Evolutionary conservation across 1,139 yeast genomes (phyloP).

Genomic region (Debaryomyces udenii): DNA sequence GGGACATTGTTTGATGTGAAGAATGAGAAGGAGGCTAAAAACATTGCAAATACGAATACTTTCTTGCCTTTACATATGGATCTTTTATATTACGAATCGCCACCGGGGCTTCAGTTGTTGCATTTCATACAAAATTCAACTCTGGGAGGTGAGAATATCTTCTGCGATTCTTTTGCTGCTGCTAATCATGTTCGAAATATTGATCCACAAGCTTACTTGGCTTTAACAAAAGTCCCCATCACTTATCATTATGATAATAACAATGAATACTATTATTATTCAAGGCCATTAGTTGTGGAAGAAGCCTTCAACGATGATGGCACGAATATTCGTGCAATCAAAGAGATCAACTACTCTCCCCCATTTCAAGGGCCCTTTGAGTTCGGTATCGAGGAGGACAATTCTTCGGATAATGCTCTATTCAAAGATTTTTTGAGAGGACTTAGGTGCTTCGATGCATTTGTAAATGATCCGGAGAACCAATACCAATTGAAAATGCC

Average conservation of each 20-base stretch:
- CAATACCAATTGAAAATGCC: constrained; percentile 59
- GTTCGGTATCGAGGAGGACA: constrained; percentile 44
- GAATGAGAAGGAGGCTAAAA: constrained; percentile 59
- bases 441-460: constrained; percentile 58
- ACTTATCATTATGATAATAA: constrained; percentile 72
- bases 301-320: constrained; percentile 37
- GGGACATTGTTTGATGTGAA: constrained; percentile 75
- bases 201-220: constrained; percentile 68
- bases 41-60: constrained; percentile 71
- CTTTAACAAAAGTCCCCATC: constrained; percentile 64
- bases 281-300: constrained; percentile 69
- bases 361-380: constrained; percentile 87
- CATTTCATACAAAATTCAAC: constrained; percentile 69
- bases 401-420: constrained; percentile 27
- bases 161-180: constrained; percentile 76
- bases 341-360: constrained; percentile 75
- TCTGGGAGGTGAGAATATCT: constrained; percentile 70
- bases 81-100: constrained; percentile 75
- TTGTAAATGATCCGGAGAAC: constrained; percentile 56
- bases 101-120: constrained; percentile 78
- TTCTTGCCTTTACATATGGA: constrained; percentile 83
- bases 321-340: constrained; percentile 43
- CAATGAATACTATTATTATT: constrained; percentile 63
- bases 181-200: constrained; percentile 54
- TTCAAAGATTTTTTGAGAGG: constrained; percentile 65